Evolutionary conservation across 176 grass and related monocot species (phyloP).

Genomic region (Lolium perenne): DNA sequence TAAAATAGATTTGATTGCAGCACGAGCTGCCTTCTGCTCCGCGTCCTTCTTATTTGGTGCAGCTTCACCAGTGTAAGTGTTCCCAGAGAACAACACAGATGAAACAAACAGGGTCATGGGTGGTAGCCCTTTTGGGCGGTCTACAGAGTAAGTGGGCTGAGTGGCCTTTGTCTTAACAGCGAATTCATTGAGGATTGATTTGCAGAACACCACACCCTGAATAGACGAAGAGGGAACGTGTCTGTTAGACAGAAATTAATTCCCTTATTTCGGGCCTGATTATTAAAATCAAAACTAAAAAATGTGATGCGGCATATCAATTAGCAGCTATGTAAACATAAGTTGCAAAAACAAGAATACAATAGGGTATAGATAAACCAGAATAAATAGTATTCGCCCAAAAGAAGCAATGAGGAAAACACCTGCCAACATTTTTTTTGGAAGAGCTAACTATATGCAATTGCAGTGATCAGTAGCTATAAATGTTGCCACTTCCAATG

Average conservation of each 20-base stretch:
- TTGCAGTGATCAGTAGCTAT: slow-evolving; percentile 5
- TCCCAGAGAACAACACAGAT: slow-evolving; percentile 56
- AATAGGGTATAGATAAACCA: slow-evolving; percentile 3
- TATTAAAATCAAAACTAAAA: slow-evolving; percentile 30
- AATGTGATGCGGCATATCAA: not conserved
- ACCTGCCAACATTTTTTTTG: not conserved
- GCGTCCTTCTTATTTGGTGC: slow-evolving; percentile 65
- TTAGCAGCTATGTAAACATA: slow-evolving; percentile 20
- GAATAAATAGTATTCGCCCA: not conserved
- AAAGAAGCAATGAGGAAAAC: slow-evolving; percentile 11
- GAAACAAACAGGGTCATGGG: slow-evolving; percentile 40
- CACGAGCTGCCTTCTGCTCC: slow-evolving; percentile 67
- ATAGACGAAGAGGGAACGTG: slow-evolving; percentile 26
- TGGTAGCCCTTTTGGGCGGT: not conserved
- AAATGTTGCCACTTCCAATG: not conserved
- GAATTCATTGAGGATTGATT: slow-evolving; percentile 81
- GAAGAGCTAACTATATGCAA: not conserved
- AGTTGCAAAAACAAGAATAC: slow-evolving; percentile 21
- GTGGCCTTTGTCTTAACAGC: slow-evolving; percentile 44
- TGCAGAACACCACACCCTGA: slow-evolving; percentile 50
- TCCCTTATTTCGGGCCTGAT: slow-evolving; percentile 11
- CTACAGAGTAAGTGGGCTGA: slow-evolving; percentile 49
- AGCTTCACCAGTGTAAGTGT: slow-evolving; percentile 54
- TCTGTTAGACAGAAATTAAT: slow-evolving; percentile 22
- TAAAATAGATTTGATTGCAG: slow-evolving; percentile 62